phyloP scores from a whole-genome alignment of 805 yeast genomes.

The Ogataea methanolica region DNA sequence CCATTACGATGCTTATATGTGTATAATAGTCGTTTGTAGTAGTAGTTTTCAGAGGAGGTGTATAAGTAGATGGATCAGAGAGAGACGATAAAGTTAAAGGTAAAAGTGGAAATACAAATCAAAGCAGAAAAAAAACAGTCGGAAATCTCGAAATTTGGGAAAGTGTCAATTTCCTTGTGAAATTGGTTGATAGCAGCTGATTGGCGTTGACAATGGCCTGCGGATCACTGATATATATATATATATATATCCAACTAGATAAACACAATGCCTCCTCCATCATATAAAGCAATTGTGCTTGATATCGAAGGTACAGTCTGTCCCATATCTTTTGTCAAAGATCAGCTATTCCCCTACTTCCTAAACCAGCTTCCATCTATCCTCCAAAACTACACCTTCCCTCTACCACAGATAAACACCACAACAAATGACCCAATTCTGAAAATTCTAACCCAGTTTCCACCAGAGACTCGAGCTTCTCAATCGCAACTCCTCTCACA shows the following conservation, averaged over 20 bases:
- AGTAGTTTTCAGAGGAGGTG: no score
- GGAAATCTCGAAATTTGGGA: background rate
- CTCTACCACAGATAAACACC: slow-evolving; percentile 18
- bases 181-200: background rate
- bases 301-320: slow-evolving; percentile 95
- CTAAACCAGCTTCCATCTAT: slow-evolving; percentile 41
- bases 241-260: background rate
- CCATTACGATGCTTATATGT: slow-evolving; percentile 5
- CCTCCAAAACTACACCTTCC: slow-evolving; percentile 30
- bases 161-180: background rate
- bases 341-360: slow-evolving; percentile 73
- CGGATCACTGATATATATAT: no score
- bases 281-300: slow-evolving; percentile 37
- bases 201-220: no score
- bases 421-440: slow-evolving; percentile 23
- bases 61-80: background rate
- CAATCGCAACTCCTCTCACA: slow-evolving; percentile 37
- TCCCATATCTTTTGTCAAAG: slow-evolving; percentile 85
- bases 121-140: no score
- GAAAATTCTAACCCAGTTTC: slow-evolving; percentile 41
- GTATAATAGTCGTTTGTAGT: background rate
- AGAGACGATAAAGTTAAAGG: background rate
- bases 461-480: slow-evolving; percentile 28
- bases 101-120: no score
- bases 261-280: background rate